Base-by-base conservation (phyloP, 345 rosid genomes). In the Hypericum androsaemum region DNA sequence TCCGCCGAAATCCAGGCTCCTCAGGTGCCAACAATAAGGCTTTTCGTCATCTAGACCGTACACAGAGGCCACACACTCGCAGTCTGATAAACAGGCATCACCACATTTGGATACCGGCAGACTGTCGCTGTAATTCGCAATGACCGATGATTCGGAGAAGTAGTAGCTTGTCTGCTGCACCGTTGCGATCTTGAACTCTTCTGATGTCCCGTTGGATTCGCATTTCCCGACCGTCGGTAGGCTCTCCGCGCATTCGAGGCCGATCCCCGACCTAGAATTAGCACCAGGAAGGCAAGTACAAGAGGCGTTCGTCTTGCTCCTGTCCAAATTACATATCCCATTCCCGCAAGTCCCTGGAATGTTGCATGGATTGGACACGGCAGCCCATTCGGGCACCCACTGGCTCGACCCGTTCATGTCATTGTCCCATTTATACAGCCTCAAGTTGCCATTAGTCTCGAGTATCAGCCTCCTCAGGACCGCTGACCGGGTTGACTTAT, bases 321-420 rank as follows among this genome's bases (percentile, higher is more conserved):
- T 56, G 53, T 72, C 83, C 67, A 87, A 62, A 46, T 63, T 80
- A 61, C 98, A 90, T 6, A 90, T 71, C 41, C 96, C 98, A 39
- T 80, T 80, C 4, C 96, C 92, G 39, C 98, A 90, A 6, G 79
- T 73, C 3, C 98, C 98, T 3, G 98, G 82, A 46, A 87, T 79
- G 43, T 75, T 82, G 51, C 98, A 90, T 0, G 98, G 96, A 28
- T 90, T 90, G 39, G 96, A 84, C 7, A 80, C 84, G 9, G 95
- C 96, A 42, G 98, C 95, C 96, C 95, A 84, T 36, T 87, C 89
- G 1, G 95, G 65, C 0, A 87, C 86, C 95, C 95, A 90, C 50
- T 76, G 92, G 47, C 80, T 76, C 0, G 92, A 80, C 2, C 89
- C 92, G 40, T 86, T 89, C 22, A 82, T 71, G 52, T 82, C 83